Base-by-base conservation (phyloP, 495 filamentous ascomycete species). In the Astrocystis sublimbata region DNA sequence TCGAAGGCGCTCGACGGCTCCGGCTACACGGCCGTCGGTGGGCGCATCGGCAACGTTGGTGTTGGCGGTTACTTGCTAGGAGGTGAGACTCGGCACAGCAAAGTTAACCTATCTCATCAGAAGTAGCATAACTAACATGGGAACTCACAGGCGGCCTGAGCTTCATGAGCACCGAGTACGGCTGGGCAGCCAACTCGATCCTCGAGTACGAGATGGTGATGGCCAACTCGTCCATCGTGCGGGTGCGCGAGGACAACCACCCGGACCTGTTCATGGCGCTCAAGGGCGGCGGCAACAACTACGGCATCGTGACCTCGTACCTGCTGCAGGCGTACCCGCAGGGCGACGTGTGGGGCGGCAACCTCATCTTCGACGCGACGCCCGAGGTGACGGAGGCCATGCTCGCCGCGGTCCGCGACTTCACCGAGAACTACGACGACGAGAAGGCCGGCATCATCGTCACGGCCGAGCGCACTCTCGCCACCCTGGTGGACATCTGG, bases 201-300 rank as follows among this genome's bases (percentile, higher is more conserved):
- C 50, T 80, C 47, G 79, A 83, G 49, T 85, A 71, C 62, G 82
- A 86, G 45, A 75, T 87, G 15, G 83, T 86, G 23, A 72, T 86
- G 7, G 80, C 83, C 47, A 82, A 83, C 66, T 78, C 79, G 21
- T 81, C 75, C 19, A 76, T 86, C 65, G 74, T 82, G 24, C 76
- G 78, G 47, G 83, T 80, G 7, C 80, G 74, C 43, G 66, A 68
- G 15, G 69, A 73, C 21, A 58, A 57, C 42, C 66, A 82, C 47
- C 70, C 75, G 0, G 75, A 78, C 38, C 71, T 81, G 10, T 81
- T 71, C 64, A 67, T 69, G 52, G 75, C 72, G 7, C 75, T 83
- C 38, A 77, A 79, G 41, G 79, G 80, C 7, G 79, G 80, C 23
- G 76, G 76, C 15, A 82, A 78, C 68, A 82, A 79, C 69, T 83